These are phyloP conservation scores for Colletotrichum sp. DNA, from an alignment of 2,329 filamentous ascomycete species.

Conservation along the genomic window DNA sequence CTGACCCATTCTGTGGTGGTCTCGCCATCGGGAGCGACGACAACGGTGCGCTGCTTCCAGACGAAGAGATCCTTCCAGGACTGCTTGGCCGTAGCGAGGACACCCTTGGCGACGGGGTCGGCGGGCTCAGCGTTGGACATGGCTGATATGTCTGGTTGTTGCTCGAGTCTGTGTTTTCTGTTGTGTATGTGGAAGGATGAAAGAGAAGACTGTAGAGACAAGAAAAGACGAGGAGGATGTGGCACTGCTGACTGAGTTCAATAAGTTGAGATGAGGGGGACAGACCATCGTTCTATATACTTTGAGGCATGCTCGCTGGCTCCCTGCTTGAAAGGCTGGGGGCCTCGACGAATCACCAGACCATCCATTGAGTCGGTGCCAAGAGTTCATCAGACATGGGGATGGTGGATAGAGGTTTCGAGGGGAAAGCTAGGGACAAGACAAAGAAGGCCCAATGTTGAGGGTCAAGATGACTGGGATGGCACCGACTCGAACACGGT, in stretches of 20 bases:
- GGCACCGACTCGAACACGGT: not conserved
- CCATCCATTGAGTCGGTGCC: constrained; percentile 11
- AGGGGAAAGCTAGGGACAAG: not conserved
- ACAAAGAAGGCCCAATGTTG: not conserved
- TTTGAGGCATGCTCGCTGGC: not conserved
- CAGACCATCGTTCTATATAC: constrained; percentile 2
- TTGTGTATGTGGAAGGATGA: not conserved
- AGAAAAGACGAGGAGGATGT: not conserved
- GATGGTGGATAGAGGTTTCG: constrained; percentile 10
- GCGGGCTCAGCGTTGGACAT: constrained; percentile 53
- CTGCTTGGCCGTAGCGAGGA: constrained; percentile 69
- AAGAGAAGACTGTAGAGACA: not conserved
- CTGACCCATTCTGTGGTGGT: constrained; percentile 70
- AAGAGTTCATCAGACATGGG: constrained; percentile 16
- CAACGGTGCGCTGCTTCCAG: constrained; percentile 76
- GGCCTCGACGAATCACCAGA: constrained; percentile 2
- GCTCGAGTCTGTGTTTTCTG: not conserved
- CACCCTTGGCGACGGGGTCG: constrained; percentile 71
- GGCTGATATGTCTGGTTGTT: not conserved
- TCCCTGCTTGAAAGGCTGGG: not conserved
- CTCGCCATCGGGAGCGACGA: constrained; percentile 70
- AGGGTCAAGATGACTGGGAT: constrained; percentile 1
- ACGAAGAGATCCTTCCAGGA: constrained; percentile 68
- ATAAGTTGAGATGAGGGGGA: not conserved
- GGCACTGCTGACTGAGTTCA: constrained; percentile 1